A percentile compares a stretch with the other conserved stretches of the same genome.
phyloP scores from a whole-genome alignment of 129 eudicot species.

The Chrysanthemum seticuspe region DNA sequence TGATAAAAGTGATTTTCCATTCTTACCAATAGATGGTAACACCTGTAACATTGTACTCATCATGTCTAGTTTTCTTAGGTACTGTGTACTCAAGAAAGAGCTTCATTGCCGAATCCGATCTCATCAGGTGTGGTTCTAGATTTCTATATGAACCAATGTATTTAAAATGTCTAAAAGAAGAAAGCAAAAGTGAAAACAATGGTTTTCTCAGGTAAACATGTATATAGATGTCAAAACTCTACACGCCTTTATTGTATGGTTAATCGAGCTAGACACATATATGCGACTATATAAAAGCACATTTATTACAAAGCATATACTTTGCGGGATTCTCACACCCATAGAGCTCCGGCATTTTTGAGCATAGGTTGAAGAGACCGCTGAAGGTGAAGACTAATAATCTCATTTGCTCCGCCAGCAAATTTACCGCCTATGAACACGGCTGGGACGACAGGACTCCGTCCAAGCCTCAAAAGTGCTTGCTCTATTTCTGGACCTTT shows the following conservation, averaged over 20 bases:
- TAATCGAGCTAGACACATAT: conserved; percentile 6
- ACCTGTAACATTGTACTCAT: too few species aligned
- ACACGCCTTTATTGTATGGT: conserved; percentile 18
- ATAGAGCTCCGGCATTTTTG: conserved; percentile 62
- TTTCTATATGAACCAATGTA: too few species aligned
- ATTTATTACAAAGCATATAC: conserved; percentile 10
- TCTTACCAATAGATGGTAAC: too few species aligned
- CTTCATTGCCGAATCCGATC: too few species aligned
- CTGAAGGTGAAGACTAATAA: conserved; percentile 67
- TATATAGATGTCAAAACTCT: conserved; percentile 11
- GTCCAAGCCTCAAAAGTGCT: conserved; percentile 48
- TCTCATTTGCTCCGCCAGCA: conserved; percentile 74
- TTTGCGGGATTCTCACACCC: conserved; percentile 41
- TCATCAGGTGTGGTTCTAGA: too few species aligned
- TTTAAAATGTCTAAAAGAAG: too few species aligned
- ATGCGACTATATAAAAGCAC: conserved; percentile 12
- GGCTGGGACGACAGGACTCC: conserved; percentile 30
- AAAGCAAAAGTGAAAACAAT: too few species aligned
- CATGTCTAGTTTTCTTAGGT: too few species aligned
- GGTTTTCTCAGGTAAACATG: too few species aligned
- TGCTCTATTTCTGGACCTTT: conserved; percentile 65
- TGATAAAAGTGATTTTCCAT: too few species aligned
- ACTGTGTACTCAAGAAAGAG: too few species aligned
- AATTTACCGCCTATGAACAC: conserved; percentile 59
- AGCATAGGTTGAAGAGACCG: conserved; percentile 55